Evolutionary conservation across 2,329 filamentous ascomycete species (phyloP).

Genomic region (Penicillium brevicompactum): DNA sequence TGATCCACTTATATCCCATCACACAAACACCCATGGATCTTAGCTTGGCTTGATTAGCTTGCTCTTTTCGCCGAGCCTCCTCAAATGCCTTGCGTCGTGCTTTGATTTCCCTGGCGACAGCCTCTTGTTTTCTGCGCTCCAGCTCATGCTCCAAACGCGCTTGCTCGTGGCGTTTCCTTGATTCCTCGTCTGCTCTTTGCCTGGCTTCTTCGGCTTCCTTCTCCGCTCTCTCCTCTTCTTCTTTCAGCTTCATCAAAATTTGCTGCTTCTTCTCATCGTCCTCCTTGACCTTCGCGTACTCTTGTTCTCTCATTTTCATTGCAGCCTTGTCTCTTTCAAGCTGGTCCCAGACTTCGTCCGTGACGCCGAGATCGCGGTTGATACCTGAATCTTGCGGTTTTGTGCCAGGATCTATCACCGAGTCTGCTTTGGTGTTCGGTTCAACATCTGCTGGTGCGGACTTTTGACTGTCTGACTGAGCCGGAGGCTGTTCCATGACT

Average conservation of each 20-base stretch:
- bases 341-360: slow-evolving; percentile 28
- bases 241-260: neutral
- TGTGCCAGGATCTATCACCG: neutral
- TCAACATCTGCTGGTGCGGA: neutral
- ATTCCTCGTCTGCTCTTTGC: slow-evolving; percentile 11
- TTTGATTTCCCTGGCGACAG: slow-evolving; percentile 43
- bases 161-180: slow-evolving; percentile 35
- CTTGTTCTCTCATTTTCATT: neutral
- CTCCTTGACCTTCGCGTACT: neutral
- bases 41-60: slow-evolving; percentile 52
- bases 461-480: neutral
- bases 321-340: slow-evolving; percentile 18
- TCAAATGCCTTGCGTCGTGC: slow-evolving; percentile 34
- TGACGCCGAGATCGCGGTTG: slow-evolving; percentile 24
- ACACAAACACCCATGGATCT: slow-evolving; percentile 58
- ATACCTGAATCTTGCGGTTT: neutral
- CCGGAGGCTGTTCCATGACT: neutral
- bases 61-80: slow-evolving; percentile 43
- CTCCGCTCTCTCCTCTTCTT: neutral
- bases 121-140: slow-evolving; percentile 32
- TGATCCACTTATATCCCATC: slow-evolving; percentile 63
- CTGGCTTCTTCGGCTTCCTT: neutral
- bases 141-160: slow-evolving; percentile 19
- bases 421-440: neutral
- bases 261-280: neutral